Evolutionary conservation across 352 stramenopile species (phyloP).

Genomic region (Globisporangium canariense): DNA sequence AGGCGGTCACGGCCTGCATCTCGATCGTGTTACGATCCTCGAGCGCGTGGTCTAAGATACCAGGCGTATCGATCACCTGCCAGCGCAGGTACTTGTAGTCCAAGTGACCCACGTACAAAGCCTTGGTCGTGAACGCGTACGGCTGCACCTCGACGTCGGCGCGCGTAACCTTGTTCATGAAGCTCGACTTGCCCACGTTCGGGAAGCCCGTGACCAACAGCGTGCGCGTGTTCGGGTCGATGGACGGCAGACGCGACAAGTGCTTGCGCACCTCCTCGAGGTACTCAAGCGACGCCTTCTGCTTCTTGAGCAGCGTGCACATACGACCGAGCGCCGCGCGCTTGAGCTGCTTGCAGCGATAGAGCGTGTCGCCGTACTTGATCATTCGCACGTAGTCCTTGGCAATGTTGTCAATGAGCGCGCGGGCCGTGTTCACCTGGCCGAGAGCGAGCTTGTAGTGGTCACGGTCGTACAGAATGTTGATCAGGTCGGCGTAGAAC

Average conservation of each 20-base stretch:
- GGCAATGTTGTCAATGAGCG: conserved; percentile 96
- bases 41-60: conserved; percentile 99
- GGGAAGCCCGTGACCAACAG: conserved; percentile 98
- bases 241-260: conserved; percentile 96
- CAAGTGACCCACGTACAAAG: conserved; percentile 99
- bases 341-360: conserved; percentile 99
- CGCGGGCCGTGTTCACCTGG: conserved; percentile 98
- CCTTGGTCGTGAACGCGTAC: conserved; percentile 99
- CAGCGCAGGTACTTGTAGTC: conserved; percentile 99
- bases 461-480: conserved; percentile 99
- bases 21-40: conserved; percentile 99
- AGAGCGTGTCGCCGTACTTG: conserved; percentile 99
- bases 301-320: conserved; percentile 99
- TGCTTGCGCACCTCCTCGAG: conserved; percentile 97
- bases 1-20: conserved; percentile 99
- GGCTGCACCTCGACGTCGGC: conserved; percentile 99
- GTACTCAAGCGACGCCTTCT: conserved; percentile 98
- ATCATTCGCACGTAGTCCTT: conserved; percentile 99
- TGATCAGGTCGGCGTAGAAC: conserved; percentile 99
- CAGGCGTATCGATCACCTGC: conserved; percentile 99
- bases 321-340: conserved; percentile 98
- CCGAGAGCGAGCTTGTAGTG: conserved; percentile 99
- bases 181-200: conserved; percentile 99
- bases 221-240: conserved; percentile 99
- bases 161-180: conserved; percentile 99